phyloP scores from a whole-genome alignment of 495 filamentous ascomycete species.

The Aspergillus ellipticus region DNA sequence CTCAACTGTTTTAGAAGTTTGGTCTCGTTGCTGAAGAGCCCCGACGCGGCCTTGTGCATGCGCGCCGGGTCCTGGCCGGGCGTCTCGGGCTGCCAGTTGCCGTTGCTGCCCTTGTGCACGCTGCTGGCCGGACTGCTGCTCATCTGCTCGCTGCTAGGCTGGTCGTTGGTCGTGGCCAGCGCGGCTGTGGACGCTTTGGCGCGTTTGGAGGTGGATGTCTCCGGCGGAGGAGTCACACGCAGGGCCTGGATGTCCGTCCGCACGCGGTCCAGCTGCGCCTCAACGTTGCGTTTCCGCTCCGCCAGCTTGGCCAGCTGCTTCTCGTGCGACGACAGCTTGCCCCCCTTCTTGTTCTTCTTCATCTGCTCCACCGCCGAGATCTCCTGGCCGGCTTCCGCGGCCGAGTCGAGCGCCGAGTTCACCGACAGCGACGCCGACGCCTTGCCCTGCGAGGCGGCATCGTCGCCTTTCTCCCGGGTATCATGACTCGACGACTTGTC shows the following conservation, averaged over 20 bases:
- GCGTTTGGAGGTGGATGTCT: conserved; percentile 33
- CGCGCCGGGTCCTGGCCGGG: conserved; percentile 17
- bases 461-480: conserved; percentile 16
- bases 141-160: conserved; percentile 16
- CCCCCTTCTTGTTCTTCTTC: conserved; percentile 28
- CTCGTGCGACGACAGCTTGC: conserved; percentile 53
- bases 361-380: conserved; percentile 23
- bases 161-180: conserved; percentile 12
- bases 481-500: conserved; percentile 10
- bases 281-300: conserved; percentile 62
- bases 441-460: conserved; percentile 23
- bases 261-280: conserved; percentile 60
- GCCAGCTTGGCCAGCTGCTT: conserved; percentile 74
- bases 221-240: conserved; percentile 7
- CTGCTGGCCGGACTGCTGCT: conserved; percentile 12
- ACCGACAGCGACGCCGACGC: conserved; percentile 14
- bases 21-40: conserved; percentile 32
- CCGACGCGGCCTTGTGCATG: conserved; percentile 27
- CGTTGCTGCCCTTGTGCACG: conserved; percentile 13
- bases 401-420: conserved; percentile 21
- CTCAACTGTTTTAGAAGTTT: conserved; percentile 36
- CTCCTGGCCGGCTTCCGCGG: conserved; percentile 20
- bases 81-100: neutral
- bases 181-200: conserved; percentile 15
- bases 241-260: conserved; percentile 40